Conservation (phyloP, 352 stramenopile genomes). For the Phytopythium montanum region DNA sequence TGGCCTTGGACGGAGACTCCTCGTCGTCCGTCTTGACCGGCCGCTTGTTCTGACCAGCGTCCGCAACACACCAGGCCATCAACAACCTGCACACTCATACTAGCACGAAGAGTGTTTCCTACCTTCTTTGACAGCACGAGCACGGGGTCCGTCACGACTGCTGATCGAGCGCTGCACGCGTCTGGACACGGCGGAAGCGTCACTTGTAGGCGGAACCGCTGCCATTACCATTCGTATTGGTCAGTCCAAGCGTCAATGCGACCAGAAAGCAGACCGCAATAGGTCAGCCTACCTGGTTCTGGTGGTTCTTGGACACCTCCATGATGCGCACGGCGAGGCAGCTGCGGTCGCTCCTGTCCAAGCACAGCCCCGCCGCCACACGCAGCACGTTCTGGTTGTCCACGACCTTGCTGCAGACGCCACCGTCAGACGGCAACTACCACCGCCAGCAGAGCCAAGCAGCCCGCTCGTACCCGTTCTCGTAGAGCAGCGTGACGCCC, state of each 20-base stretch:
- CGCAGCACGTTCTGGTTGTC: constrained; percentile 77
- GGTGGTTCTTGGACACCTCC: constrained; percentile 82
- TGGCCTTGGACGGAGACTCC: constrained; percentile 28
- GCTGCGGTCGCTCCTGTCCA: constrained; percentile 52
- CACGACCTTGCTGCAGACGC: constrained; percentile 41
- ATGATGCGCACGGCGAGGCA: constrained; percentile 62
- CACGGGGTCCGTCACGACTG: constrained; percentile 45
- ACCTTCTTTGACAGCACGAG: constrained; percentile 74
- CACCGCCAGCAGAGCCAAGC: neutral
- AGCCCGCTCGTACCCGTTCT: constrained; percentile 40
- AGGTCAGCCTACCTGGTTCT: constrained; percentile 52
- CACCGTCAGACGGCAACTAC: neutral
- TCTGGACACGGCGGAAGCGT: constrained; percentile 36
- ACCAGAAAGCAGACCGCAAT: too few relatives aligned
- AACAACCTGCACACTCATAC: neutral
- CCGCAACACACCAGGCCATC: neutral
- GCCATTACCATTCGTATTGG: neutral
- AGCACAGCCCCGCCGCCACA: constrained; percentile 52
- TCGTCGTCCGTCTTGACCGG: constrained; percentile 45
- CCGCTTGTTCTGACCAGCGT: constrained; percentile 53
- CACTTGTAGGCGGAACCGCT: constrained; percentile 65
- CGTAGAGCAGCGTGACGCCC: constrained; percentile 63
- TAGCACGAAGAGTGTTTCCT: too few relatives aligned
- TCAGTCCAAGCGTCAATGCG: neutral
- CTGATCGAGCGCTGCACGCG: constrained; percentile 12